A percentile compares a stretch with the other conserved stretches of the same genome.
These are phyloP conservation scores for Amanita inopinata DNA, from an alignment of 768 basidiomycete genomes.

Conservation along the genomic window DNA sequence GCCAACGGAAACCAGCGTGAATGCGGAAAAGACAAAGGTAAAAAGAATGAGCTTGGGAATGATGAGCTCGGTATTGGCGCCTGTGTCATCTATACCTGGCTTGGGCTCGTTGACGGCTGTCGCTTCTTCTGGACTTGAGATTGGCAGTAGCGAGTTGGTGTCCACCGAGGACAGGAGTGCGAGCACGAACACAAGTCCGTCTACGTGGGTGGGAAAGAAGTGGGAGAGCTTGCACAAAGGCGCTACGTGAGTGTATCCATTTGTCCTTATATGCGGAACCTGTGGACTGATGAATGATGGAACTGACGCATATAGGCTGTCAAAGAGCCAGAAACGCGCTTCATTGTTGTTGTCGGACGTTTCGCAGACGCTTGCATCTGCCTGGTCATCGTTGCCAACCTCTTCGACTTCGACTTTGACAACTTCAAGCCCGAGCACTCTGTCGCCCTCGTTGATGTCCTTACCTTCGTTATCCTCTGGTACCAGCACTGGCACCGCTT, in stretches of 20 bases:
- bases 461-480: neutral
- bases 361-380: constrained; percentile 6
- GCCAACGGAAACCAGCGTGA: neutral
- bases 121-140: constrained; percentile 13
- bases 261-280: constrained; percentile 3
- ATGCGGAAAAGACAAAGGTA: neutral
- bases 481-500: neutral
- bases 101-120: constrained; percentile 22
- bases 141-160: constrained; percentile 12
- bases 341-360: constrained; percentile 6
- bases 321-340: constrained; percentile 45
- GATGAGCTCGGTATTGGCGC: constrained; percentile 18
- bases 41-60: constrained; percentile 9
- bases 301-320: constrained; percentile 32
- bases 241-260: constrained; percentile 37
- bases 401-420: no score
- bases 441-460: no score
- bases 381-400: no score
- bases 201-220: constrained; percentile 48
- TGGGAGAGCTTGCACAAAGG: constrained; percentile 47
- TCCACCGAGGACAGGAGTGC: constrained; percentile 8
- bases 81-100: constrained; percentile 31
- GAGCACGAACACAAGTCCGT: constrained; percentile 17
- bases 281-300: neutral
- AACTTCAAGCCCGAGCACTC: no score